These are phyloP conservation scores for Arthrinium puccinioides DNA, from an alignment of 2,329 filamentous ascomycete genomes.

Conservation along the genomic window DNA sequence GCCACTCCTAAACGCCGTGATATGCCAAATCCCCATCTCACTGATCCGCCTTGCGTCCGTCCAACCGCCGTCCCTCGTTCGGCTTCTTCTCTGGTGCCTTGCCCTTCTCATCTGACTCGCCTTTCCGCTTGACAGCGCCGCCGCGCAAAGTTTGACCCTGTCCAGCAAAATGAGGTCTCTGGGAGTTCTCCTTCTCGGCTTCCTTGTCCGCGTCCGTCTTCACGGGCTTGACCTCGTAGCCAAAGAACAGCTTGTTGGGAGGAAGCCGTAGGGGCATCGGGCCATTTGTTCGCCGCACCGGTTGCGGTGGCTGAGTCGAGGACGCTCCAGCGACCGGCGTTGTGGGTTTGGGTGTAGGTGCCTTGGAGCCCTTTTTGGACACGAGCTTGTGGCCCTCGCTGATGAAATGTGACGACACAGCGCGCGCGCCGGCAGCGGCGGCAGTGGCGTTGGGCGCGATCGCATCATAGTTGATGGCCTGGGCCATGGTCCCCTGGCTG, in stretches of 20 bases:
- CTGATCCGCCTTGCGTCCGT: conserved; percentile 26
- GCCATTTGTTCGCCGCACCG: conserved; percentile 58
- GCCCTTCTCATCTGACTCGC: conserved; percentile 37
- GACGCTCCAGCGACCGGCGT: conserved; percentile 61
- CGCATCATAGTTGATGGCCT: conserved; percentile 91
- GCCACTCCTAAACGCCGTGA: conserved; percentile 2
- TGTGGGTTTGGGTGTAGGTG: conserved; percentile 62
- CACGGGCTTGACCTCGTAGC: conserved; percentile 85
- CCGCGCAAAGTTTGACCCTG: conserved; percentile 70
- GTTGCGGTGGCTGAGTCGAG: conserved; percentile 28
- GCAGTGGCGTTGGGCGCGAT: conserved; percentile 73
- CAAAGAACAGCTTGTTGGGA: conserved; percentile 91
- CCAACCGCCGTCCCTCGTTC: conserved; percentile 34
- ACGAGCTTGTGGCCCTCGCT: conserved; percentile 76
- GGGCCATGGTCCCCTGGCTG: conserved; percentile 87
- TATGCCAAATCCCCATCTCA: background rate
- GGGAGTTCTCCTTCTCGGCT: conserved; percentile 56
- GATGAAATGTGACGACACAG: conserved; percentile 64
- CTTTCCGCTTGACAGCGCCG: conserved; percentile 65
- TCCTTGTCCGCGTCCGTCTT: conserved; percentile 70
- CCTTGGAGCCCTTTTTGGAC: conserved; percentile 74
- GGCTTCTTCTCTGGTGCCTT: conserved; percentile 41
- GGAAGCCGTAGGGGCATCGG: conserved; percentile 80
- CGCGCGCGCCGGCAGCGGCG: conserved; percentile 43
- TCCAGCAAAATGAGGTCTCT: conserved; percentile 72